phyloP scores from a whole-genome alignment of 1,284 basidiomycete species.

The Pholiota adiposa region DNA sequence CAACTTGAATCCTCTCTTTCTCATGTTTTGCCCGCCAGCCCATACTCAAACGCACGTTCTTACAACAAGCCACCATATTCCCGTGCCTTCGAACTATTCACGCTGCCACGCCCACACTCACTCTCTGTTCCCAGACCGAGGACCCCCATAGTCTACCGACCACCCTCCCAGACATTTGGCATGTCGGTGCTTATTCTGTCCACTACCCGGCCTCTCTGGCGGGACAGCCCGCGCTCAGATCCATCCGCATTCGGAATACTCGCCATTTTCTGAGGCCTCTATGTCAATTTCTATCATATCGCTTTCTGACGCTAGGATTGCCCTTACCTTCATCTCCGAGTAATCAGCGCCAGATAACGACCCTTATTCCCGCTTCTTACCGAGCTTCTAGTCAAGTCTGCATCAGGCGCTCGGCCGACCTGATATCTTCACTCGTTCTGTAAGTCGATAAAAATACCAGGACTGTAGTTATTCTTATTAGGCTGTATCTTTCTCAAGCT shows the following conservation, averaged over 20 bases:
- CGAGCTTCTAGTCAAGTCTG: neutral
- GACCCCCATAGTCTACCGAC: neutral
- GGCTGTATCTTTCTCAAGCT: neutral
- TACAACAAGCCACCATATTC: too few relatives aligned
- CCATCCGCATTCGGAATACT: constrained; percentile 11
- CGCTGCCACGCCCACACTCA: neutral
- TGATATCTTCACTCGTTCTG: too few relatives aligned
- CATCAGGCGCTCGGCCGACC: neutral
- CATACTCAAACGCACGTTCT: constrained; percentile 16
- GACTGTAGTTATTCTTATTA: constrained; percentile 4
- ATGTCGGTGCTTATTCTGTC: neutral
- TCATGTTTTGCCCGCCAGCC: constrained; percentile 6
- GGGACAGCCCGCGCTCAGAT: neutral
- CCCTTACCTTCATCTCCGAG: constrained; percentile 18
- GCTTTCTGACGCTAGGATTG: neutral
- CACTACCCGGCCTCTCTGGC: neutral
- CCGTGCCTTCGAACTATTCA: neutral
- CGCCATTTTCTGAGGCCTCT: neutral
- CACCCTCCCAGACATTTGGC: neutral
- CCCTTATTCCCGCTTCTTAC: constrained; percentile 2
- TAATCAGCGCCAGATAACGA: constrained; percentile 17
- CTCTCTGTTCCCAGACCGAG: neutral
- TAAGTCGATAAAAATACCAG: neutral
- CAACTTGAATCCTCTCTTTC: neutral
- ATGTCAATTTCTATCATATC: constrained; percentile 1